Percentiles rank a stretch among this genome's conserved stretches.
Conservation (phyloP, 225 moss, liverwort and hornwort species). For the Physcomitrellopsis africana region DNA sequence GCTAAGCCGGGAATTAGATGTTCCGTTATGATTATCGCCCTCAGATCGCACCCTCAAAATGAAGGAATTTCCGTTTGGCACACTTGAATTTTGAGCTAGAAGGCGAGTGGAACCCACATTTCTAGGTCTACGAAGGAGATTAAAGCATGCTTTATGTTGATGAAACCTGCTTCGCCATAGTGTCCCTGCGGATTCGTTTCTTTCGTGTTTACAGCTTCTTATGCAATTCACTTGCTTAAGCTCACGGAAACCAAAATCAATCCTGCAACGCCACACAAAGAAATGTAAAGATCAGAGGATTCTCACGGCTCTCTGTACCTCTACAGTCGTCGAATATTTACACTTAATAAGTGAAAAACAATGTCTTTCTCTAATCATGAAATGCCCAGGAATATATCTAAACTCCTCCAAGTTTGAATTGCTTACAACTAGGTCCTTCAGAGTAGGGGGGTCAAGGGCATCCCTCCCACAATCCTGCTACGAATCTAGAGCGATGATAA, state of each 20-base stretch:
- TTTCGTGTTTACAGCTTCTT: constrained; percentile 3
- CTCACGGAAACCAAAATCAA: constrained; percentile 41
- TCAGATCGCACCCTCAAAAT: constrained; percentile 17
- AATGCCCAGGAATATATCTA: neutral
- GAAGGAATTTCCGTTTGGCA: constrained; percentile 17
- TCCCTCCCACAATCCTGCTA: neutral
- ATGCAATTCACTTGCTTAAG: constrained; percentile 19
- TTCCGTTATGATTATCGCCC: neutral
- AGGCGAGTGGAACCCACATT: neutral
- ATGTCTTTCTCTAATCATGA: neutral
- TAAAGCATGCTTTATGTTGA: neutral
- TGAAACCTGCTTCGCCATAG: constrained; percentile 9
- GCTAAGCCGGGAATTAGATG: neutral
- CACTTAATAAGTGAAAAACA: neutral
- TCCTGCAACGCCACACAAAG: constrained; percentile 33
- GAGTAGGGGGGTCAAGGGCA: neutral
- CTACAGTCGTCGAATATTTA: neutral
- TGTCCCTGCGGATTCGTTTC: neutral
- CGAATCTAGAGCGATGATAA: neutral
- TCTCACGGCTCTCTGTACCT: neutral
- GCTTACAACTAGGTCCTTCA: neutral
- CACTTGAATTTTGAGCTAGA: constrained; percentile 13
- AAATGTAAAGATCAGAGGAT: constrained; percentile 8
- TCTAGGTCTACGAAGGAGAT: neutral
- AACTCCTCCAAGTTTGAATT: neutral